A percentile compares a stretch with the other conserved stretches of the same genome.
These are phyloP conservation scores for Diatrype stigma DNA, from an alignment of 2,329 filamentous ascomycete genomes.

Conservation along the genomic window DNA sequence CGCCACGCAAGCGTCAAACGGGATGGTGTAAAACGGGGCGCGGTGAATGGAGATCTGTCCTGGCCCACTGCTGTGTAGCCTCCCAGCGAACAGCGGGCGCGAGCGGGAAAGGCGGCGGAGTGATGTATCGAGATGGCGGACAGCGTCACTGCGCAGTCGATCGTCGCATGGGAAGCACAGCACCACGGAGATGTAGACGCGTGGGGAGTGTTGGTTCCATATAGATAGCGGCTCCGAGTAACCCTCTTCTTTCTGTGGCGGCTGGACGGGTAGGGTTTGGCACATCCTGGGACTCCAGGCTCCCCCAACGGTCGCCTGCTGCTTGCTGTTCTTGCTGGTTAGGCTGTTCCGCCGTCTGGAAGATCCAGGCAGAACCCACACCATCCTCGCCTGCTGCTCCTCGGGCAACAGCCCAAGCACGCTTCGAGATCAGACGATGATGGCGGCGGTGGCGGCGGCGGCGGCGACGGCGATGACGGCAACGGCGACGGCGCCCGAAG, in stretches of 20 bases:
- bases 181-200: slow-evolving; percentile 30
- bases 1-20: slow-evolving; percentile 18
- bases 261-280: slow-evolving; percentile 18
- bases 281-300: slow-evolving; percentile 1
- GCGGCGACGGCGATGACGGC: too few relatives aligned
- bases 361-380: background rate
- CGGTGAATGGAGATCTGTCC: slow-evolving; percentile 20
- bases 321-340: too few relatives aligned
- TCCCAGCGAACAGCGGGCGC: slow-evolving; percentile 26
- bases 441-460: too few relatives aligned
- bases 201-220: slow-evolving; percentile 30
- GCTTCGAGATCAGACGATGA: background rate
- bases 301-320: too few relatives aligned
- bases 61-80: slow-evolving; percentile 19
- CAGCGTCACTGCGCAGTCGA: slow-evolving; percentile 14
- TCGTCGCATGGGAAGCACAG: slow-evolving; percentile 28
- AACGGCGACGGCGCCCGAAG: too few relatives aligned
- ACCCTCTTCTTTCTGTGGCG: slow-evolving; percentile 14
- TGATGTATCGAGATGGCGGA: slow-evolving; percentile 21
- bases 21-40: slow-evolving; percentile 22
- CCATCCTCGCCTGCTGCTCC: too few relatives aligned
- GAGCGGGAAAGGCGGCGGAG: slow-evolving; percentile 24
- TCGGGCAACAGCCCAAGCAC: too few relatives aligned
- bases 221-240: slow-evolving; percentile 26
- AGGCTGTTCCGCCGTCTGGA: background rate